Conservation (phyloP, 1,139 yeast genomes). For the Candida tropicalis region DNA sequence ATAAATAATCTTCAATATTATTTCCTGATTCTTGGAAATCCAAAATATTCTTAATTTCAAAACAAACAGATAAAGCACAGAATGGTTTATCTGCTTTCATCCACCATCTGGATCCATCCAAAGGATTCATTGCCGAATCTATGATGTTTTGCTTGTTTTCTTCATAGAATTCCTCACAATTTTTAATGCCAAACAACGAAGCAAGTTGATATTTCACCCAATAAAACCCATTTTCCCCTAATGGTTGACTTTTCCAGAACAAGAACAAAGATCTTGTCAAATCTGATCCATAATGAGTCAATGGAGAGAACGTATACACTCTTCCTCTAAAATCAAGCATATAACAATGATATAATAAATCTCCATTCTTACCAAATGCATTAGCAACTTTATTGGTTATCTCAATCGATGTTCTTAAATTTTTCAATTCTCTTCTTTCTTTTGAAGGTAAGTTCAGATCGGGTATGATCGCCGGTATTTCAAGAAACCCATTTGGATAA, state of each 20-base stretch:
- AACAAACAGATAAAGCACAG: conserved; percentile 40
- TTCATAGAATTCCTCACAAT: conserved; percentile 32
- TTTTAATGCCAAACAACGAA: conserved; percentile 36
- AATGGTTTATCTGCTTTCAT: conserved; percentile 42
- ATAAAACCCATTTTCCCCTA: conserved; percentile 36
- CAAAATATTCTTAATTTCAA: conserved; percentile 31
- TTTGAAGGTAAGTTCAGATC: conserved; percentile 3
- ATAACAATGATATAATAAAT: conserved; percentile 43
- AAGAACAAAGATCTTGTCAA: conserved; percentile 34
- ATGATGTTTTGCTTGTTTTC: conserved; percentile 24
- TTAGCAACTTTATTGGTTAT: conserved; percentile 27
- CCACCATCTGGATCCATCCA: conserved; percentile 38
- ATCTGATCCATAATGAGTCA: conserved; percentile 44
- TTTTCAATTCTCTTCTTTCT: conserved; percentile 18
- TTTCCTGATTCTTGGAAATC: conserved; percentile 20
- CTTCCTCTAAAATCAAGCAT: conserved; percentile 46
- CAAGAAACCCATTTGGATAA: conserved; percentile 27
- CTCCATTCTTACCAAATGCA: conserved; percentile 36
- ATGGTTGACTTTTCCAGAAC: conserved; percentile 42
- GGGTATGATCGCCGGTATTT: conserved; percentile 26
- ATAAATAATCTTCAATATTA: conserved; percentile 24
- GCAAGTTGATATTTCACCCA: conserved; percentile 49
- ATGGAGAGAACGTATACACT: conserved; percentile 40
- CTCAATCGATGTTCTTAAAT: conserved; percentile 26
- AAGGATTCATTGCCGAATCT: conserved; percentile 33